These are phyloP conservation scores for Cryptococcus sp. DNA, from an alignment of 1,284 basidiomycete species.

Conservation along the genomic window DNA sequence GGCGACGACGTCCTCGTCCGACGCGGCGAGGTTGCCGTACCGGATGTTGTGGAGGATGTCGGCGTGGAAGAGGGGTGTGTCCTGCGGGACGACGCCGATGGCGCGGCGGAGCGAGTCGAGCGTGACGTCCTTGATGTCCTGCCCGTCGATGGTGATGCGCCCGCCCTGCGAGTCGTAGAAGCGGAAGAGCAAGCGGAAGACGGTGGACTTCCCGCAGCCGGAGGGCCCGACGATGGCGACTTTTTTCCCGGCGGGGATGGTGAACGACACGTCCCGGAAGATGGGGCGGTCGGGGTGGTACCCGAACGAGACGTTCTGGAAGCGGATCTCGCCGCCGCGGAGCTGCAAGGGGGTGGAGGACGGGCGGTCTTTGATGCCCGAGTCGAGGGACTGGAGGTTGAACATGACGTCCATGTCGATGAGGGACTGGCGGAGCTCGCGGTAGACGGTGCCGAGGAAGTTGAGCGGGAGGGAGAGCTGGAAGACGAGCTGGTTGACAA, in stretches of 20 bases:
- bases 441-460: constrained; percentile 94
- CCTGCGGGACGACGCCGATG: constrained; percentile 95
- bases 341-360: constrained; percentile 66
- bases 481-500: constrained; percentile 99
- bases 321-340: constrained; percentile 80
- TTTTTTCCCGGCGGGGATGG: constrained; percentile 90
- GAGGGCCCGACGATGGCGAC: constrained; percentile 95
- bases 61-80: constrained; percentile 94
- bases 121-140: constrained; percentile 73
- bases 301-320: constrained; percentile 87
- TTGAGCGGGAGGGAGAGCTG: constrained; percentile 94
- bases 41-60: constrained; percentile 92
- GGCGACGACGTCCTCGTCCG: constrained; percentile 79
- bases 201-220: constrained; percentile 96
- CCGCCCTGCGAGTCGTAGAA: constrained; percentile 87
- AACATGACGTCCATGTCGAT: constrained; percentile 97
- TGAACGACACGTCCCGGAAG: constrained; percentile 83
- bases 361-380: constrained; percentile 65
- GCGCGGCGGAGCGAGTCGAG: constrained; percentile 68
- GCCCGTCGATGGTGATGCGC: constrained; percentile 69
- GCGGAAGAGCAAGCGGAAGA: constrained; percentile 88
- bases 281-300: constrained; percentile 90
- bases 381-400: constrained; percentile 81
- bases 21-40: constrained; percentile 85
- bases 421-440: constrained; percentile 90